Percentiles rank a stretch among this genome's conserved stretches.
phyloP scores from a whole-genome alignment of 2,329 filamentous ascomycete genomes.

The Spiromastix sp. region DNA sequence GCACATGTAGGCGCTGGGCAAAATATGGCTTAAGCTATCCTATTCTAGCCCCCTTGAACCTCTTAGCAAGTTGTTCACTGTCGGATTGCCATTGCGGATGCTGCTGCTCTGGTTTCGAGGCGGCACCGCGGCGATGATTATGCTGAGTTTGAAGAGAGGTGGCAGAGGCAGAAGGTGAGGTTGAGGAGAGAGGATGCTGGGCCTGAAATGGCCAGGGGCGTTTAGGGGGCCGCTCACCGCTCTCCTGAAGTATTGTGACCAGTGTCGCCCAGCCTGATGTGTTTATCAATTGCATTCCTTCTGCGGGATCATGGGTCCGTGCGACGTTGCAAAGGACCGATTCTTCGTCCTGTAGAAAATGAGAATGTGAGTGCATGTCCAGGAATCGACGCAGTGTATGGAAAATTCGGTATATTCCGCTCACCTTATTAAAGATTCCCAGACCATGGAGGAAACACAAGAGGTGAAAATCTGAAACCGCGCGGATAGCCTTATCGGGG shows the following conservation, averaged over 20 bases:
- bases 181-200: constrained; percentile 24
- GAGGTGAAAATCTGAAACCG: constrained; percentile 87
- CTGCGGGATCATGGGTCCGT: constrained; percentile 66
- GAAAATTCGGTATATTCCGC: too few species aligned
- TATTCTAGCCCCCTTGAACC: constrained; percentile 53
- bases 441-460: constrained; percentile 77
- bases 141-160: constrained; percentile 14
- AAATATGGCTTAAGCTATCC: too few species aligned
- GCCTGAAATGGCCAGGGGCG: constrained; percentile 38
- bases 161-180: constrained; percentile 1
- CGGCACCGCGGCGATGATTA: too few species aligned
- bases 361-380: too few species aligned
- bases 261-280: constrained; percentile 91
- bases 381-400: too few species aligned
- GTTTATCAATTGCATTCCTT: constrained; percentile 73
- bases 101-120: too few species aligned
- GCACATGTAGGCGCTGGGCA: too few species aligned
- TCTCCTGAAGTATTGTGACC: constrained; percentile 85
- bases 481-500: constrained; percentile 50
- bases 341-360: constrained; percentile 70
- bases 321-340: constrained; percentile 76
- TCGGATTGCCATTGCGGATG: too few species aligned
- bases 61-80: constrained; percentile 53
- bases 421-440: constrained; percentile 75
- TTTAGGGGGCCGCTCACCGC: constrained; percentile 92